A percentile compares a stretch with the other conserved stretches of the same genome.
These are phyloP conservation scores for Arthrobotrys musiformis DNA, from an alignment of 2,329 filamentous ascomycete genomes.

Conservation along the genomic window DNA sequence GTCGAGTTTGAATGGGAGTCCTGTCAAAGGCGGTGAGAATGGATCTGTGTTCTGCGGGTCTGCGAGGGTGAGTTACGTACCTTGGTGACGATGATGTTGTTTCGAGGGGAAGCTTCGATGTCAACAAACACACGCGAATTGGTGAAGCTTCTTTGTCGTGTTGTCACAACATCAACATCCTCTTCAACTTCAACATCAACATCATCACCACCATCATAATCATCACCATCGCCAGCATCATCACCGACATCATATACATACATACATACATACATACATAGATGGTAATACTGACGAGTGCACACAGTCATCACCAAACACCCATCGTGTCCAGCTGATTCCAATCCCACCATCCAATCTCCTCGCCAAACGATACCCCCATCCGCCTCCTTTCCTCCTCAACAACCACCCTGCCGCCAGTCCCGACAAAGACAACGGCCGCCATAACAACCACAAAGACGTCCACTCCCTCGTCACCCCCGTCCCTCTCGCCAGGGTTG, in stretches of 20 bases:
- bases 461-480: constrained; percentile 7
- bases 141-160: constrained; percentile 25
- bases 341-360: constrained; percentile 22
- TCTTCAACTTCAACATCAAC: constrained; percentile 16
- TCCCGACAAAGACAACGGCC: constrained; percentile 27
- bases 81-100: background rate
- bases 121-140: constrained; percentile 11
- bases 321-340: constrained; percentile 14
- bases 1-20: constrained; percentile 24
- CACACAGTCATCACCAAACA: constrained; percentile 25
- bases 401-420: constrained; percentile 1
- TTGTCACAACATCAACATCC: constrained; percentile 18
- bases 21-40: background rate
- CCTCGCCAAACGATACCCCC: constrained; percentile 24
- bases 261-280: background rate
- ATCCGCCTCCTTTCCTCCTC: constrained; percentile 38
- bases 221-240: background rate
- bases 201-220: constrained; percentile 7
- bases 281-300: too few relatives aligned
- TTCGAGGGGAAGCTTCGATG: background rate
- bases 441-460: background rate
- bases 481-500: constrained; percentile 12
- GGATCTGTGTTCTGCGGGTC: background rate
- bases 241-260: background rate
- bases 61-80: background rate